A percentile compares a stretch with the other conserved stretches of the same genome.
phyloP scores from a whole-genome alignment of 805 yeast genomes.

The Metschnikowia orientalis region DNA sequence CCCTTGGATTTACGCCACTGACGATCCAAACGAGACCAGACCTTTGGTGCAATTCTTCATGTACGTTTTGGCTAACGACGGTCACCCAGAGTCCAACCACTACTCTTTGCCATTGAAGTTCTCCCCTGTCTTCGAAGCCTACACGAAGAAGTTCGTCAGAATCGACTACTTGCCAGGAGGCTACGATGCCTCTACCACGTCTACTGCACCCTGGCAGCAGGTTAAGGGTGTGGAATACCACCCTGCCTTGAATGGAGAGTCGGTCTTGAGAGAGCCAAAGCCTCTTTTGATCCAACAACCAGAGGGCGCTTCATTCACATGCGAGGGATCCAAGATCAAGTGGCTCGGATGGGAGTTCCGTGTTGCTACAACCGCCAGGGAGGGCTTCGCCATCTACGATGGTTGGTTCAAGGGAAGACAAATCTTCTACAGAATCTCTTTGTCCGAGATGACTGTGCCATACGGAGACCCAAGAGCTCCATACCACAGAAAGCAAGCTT shows the following conservation, averaged over 20 bases:
- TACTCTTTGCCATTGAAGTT: slow-evolving; percentile 70
- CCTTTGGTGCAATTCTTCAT: slow-evolving; percentile 70
- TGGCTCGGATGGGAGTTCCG: slow-evolving; percentile 88
- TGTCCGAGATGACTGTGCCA: slow-evolving; percentile 85
- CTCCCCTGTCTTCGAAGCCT: slow-evolving; percentile 66
- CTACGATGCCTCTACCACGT: slow-evolving; percentile 53
- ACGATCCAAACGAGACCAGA: slow-evolving; percentile 54
- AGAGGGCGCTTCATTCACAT: slow-evolving; percentile 70
- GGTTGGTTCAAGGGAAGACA: slow-evolving; percentile 74
- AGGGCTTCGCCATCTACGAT: slow-evolving; percentile 74
- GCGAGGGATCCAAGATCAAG: slow-evolving; percentile 54
- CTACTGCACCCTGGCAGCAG: slow-evolving; percentile 58
- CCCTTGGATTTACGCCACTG: slow-evolving; percentile 87
- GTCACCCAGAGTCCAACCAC: slow-evolving; percentile 68
- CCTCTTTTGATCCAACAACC: slow-evolving; percentile 71
- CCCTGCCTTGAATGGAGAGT: slow-evolving; percentile 61
- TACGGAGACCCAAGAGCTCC: slow-evolving; percentile 84
- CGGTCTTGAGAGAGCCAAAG: slow-evolving; percentile 51
- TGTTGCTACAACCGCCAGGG: slow-evolving; percentile 66
- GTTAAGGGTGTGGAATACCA: slow-evolving; percentile 67
- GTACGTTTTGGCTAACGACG: slow-evolving; percentile 61
- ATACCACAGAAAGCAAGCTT: slow-evolving; percentile 81
- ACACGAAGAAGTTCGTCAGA: slow-evolving; percentile 57
- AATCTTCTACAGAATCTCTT: slow-evolving; percentile 63
- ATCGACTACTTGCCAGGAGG: slow-evolving; percentile 75